Evolutionary conservation across 176 grass and related monocot genomes (phyloP), one percentile per base, ranked within the genome.

Genomic region (Musa schizocarpa): DNA sequence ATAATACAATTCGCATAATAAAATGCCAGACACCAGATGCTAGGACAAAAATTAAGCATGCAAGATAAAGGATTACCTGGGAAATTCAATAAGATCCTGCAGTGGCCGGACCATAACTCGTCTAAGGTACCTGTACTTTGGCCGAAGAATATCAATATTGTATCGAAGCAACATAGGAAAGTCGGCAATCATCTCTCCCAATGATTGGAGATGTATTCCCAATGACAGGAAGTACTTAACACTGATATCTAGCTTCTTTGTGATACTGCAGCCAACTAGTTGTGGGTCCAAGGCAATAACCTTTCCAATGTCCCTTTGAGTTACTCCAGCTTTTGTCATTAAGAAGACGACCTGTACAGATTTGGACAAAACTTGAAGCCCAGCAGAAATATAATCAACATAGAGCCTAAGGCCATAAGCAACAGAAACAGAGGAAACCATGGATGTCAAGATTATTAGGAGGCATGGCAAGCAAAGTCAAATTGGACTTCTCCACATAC

Each of bases 21-120:
- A 52, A 12, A 12, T n/a, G 14, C 9, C 9, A 71, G 48, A 1
- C 8, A 48, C 16, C 48, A 51, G 1, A 51, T 1, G 0, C 6
- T 10, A 51, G 3, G 27, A 1, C 8, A 48, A 4, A 43, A 34
- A 43, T 34, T 8, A 49, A 71, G 48, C 17, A 52, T 74, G 6
- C 52, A 2, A 52, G 52, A 58, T 54, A 5, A 9, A 54, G 11
- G 65, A 69, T 87, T 72, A 91, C 94, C 94, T 78, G 13, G 94
- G 94, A 29, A 98, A 98, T 78, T 98, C 94, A 0, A 98, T 82
- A 16, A 93, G 81, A 84, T 98, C 90, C 53, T 91, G 71, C 57
- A 98, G 72, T 11, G 94, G 94, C 3, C 90, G 94, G 51, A 93
- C 88, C 94, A 98, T 98, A 65, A 98, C 83, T n/a, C 88, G 87